phyloP scores from a whole-genome alignment of 306 rosid genomes.

The Medicago arabica region DNA sequence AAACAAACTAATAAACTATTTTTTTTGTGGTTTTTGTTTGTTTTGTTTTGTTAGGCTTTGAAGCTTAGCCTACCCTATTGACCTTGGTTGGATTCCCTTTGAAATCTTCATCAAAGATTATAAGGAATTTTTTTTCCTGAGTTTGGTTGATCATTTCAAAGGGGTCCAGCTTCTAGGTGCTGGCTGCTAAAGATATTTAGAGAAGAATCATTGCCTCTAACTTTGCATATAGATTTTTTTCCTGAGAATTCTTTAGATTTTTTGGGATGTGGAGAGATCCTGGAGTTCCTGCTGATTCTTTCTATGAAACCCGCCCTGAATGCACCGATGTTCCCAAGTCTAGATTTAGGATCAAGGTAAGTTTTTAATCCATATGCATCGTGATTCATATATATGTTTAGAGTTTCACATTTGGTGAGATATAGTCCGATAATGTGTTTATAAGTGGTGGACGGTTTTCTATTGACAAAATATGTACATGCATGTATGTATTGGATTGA shows the following conservation, averaged over 20 bases:
- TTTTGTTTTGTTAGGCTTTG: constrained; percentile 29
- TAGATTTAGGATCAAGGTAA: constrained; percentile 86
- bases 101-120: constrained; percentile 43
- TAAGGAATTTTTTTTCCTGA: constrained; percentile 39
- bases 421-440: too few relatives aligned
- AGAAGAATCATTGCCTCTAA: background rate
- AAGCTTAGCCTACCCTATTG: constrained; percentile 47
- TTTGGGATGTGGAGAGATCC: constrained; percentile 89
- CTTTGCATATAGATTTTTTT: background rate
- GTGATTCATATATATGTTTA: too few relatives aligned
- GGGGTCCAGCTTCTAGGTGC: constrained; percentile 51
- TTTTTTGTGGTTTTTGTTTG: background rate
- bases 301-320: constrained; percentile 87
- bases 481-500: background rate
- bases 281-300: constrained; percentile 92
- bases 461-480: too few relatives aligned
- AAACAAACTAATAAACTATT: background rate
- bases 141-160: constrained; percentile 51
- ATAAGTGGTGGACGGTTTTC: too few relatives aligned
- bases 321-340: constrained; percentile 93
- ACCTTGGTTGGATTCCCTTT: constrained; percentile 59
- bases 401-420: too few relatives aligned
- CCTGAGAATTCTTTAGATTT: constrained; percentile 30
- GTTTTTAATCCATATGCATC: background rate
- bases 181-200: constrained; percentile 6